Conservation (phyloP, 257 asterid species). For the Salvia hispanica region DNA sequence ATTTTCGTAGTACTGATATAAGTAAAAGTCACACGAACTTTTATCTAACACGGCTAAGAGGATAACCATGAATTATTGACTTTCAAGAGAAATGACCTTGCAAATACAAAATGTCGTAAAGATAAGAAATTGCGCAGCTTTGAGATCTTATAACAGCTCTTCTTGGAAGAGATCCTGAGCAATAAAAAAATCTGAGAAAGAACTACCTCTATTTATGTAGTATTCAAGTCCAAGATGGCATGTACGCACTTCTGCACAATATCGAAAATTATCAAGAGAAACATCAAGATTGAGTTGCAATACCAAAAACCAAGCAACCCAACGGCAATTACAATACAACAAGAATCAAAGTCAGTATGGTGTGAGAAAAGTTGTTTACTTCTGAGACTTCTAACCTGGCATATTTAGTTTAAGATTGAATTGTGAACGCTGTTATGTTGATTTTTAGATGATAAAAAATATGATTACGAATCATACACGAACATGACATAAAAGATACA, state of each 20-base stretch:
- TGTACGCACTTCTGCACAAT: constrained; percentile 71
- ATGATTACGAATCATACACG: background rate
- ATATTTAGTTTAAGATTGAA: too few relatives aligned
- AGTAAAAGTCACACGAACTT: too few relatives aligned
- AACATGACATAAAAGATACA: background rate
- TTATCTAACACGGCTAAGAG: too few relatives aligned
- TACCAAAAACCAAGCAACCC: background rate
- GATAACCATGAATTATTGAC: too few relatives aligned
- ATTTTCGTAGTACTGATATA: too few relatives aligned
- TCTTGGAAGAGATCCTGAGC: too few relatives aligned
- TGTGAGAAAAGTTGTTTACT: too few relatives aligned
- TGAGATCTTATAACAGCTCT: too few relatives aligned
- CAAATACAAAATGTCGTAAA: too few relatives aligned
- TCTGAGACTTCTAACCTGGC: too few relatives aligned
- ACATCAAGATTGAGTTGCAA: constrained; percentile 22
- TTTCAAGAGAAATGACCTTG: background rate
- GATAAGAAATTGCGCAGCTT: background rate
- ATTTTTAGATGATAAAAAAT: background rate
- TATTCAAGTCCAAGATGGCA: constrained; percentile 71
- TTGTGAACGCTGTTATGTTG: too few relatives aligned
- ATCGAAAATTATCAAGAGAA: constrained; percentile 38
- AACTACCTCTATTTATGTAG: constrained; percentile 54
- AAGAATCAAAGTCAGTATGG: too few relatives aligned
- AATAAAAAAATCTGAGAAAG: background rate
- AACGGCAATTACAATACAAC: background rate